Evolutionary conservation across 2,329 filamentous ascomycete genomes (phyloP), one percentile per base, ranked within the genome.

Genomic region (Sordariomycetes sp.): DNA sequence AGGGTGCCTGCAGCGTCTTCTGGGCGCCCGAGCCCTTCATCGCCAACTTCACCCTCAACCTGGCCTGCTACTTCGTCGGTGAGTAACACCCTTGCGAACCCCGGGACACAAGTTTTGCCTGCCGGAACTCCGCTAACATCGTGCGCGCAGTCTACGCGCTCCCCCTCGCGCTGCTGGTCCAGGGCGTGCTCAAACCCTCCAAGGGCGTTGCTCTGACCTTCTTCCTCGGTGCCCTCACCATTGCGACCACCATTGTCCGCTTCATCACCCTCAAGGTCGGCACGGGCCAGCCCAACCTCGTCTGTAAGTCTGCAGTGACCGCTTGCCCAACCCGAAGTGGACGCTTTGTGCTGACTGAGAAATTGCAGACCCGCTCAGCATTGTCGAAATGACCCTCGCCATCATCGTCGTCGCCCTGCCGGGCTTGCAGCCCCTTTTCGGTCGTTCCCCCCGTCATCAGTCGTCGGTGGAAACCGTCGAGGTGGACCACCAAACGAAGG

Each of bases 1-100:
- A 57, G 3, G 54, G 51, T 2, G 53, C 54, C 6, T 57, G 53
- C 39, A 57, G 50, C 32, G 53, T 57, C 12, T 57, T 57, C 8
- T 57, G 53, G 12, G 53, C 53, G 0, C 44, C 51, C 0, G 43
- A 49, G 27, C 53, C 53, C 2, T 56, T 57, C 29, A 54, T 56
- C 30, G 45, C 55, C 27, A 57, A 57, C 36, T 57, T 57, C 14
- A 49, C 53, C 0, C 36, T 57, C 14, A 57, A 57, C 34, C 19
- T 57, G 33, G 46, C 54, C 3, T 54, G 49, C 15, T 57, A 57
- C 19, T 33, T 57, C 15, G 46, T 46, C 17, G 51, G 53, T 55
- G 40, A 21, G 43, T 34, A 3, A 3, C 5, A 8, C 26, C 0
- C 0, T 2, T n/a, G n/a, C n/a, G n/a, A n/a, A n/a, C n/a, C n/a